A percentile compares a stretch with the other conserved stretches of the same genome.
Evolutionary conservation across 352 stramenopile species (phyloP).

Genomic region (Pythium chondricola): DNA sequence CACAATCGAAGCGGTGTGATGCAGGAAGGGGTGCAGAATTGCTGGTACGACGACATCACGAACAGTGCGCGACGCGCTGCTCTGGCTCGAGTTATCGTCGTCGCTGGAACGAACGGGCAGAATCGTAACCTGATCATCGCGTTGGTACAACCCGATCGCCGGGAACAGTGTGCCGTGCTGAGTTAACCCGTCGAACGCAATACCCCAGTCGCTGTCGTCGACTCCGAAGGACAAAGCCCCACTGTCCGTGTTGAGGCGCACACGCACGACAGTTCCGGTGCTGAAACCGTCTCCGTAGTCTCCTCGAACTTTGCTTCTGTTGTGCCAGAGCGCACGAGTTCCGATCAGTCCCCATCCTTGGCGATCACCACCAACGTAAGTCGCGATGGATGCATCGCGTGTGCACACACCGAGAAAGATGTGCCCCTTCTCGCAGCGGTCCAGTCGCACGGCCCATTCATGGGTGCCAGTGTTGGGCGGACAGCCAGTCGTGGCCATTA

Average conservation of each 20-base stretch:
- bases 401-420: slow-evolving; percentile 88
- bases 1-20: slow-evolving; percentile 54
- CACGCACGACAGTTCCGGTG: slow-evolving; percentile 74
- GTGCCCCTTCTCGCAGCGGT: slow-evolving; percentile 86
- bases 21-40: slow-evolving; percentile 70
- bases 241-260: slow-evolving; percentile 83
- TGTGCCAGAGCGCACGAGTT: slow-evolving; percentile 85
- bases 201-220: slow-evolving; percentile 84
- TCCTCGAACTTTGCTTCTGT: slow-evolving; percentile 82
- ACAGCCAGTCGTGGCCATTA: slow-evolving; percentile 81
- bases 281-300: slow-evolving; percentile 88
- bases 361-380: slow-evolving; percentile 84
- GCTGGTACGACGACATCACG: slow-evolving; percentile 51
- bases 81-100: slow-evolving; percentile 17
- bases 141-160: slow-evolving; percentile 84
- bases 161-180: slow-evolving; percentile 86
- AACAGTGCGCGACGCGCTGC: slow-evolving; percentile 20
- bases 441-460: slow-evolving; percentile 82
- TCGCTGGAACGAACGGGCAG: slow-evolving; percentile 49
- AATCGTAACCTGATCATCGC: slow-evolving; percentile 86
- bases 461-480: slow-evolving; percentile 81
- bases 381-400: slow-evolving; percentile 78
- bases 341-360: slow-evolving; percentile 87
- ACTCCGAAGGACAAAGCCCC: slow-evolving; percentile 84
- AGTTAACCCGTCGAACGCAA: slow-evolving; percentile 83